These are phyloP conservation scores for Candida mattraensis DNA, from an alignment of 805 yeast genomes.

Conservation along the genomic window DNA sequence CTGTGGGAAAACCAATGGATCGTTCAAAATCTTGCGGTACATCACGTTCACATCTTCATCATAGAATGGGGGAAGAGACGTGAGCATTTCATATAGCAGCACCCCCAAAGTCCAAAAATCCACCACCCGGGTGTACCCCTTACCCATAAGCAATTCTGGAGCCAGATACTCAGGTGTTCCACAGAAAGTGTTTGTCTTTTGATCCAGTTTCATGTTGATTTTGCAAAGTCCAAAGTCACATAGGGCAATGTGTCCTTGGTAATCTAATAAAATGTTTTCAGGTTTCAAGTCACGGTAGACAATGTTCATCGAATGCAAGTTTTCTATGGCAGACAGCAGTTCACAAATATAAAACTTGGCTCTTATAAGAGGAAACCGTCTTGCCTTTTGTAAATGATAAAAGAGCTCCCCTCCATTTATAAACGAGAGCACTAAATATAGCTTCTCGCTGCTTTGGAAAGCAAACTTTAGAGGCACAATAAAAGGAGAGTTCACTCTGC, in stretches of 20 bases:
- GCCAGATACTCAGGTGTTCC: constrained; percentile 98
- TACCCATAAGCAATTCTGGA: constrained; percentile 87
- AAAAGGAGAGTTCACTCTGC: constrained; percentile 90
- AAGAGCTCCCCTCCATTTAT: constrained; percentile 97
- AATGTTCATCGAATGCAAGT: constrained; percentile 86
- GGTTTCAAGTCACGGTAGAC: constrained; percentile 96
- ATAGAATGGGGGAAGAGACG: constrained; percentile 96
- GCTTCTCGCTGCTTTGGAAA: constrained; percentile 94
- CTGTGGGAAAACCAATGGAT: constrained; percentile 85
- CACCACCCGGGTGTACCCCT: constrained; percentile 92
- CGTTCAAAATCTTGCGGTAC: constrained; percentile 91
- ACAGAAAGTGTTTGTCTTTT: constrained; percentile 87
- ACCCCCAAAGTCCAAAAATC: constrained; percentile 99
- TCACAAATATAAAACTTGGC: constrained; percentile 95
- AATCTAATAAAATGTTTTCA: constrained; percentile 89
- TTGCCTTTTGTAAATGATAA: constrained; percentile 89
- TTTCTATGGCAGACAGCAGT: constrained; percentile 87
- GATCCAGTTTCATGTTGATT: constrained; percentile 87
- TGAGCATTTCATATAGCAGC: constrained; percentile 89
- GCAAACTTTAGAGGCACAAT: constrained; percentile 95
- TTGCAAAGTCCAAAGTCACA: constrained; percentile 98
- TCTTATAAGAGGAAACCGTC: constrained; percentile 83
- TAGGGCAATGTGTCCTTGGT: constrained; percentile 95
- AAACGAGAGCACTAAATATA: constrained; percentile 86
- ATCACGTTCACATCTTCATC: constrained; percentile 90